Percentiles rank a stretch among this genome's conserved stretches.
phyloP scores from a whole-genome alignment of 2,329 filamentous ascomycete genomes.

The Epichloe hybrida region DNA sequence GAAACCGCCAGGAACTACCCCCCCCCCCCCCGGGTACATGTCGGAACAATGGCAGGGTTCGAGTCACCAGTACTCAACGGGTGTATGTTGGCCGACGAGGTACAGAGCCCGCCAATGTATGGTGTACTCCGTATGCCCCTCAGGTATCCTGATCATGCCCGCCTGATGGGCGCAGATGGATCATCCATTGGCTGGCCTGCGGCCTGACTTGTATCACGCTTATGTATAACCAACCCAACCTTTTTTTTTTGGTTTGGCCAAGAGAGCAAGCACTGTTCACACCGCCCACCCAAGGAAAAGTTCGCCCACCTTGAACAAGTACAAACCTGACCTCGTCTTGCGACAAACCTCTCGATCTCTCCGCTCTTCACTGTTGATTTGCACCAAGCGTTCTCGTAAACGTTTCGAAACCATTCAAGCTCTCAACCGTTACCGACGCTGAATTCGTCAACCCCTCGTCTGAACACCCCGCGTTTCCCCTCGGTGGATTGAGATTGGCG shows the following conservation, averaged over 20 bases:
- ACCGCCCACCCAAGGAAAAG: slow-evolving; percentile 4
- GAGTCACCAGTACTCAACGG: not conserved
- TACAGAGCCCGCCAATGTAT: not conserved
- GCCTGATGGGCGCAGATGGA: not conserved
- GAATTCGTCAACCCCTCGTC: not conserved
- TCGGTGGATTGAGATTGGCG: slow-evolving; percentile 2
- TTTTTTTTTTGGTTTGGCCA: not conserved
- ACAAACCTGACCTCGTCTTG: not conserved
- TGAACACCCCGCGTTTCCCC: slow-evolving; percentile 1
- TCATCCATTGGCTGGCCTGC: not conserved
- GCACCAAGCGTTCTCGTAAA: not conserved
- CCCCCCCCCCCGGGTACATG: not conserved
- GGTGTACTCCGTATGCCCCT: not conserved
- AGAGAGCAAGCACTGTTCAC: not conserved
- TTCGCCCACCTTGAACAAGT: not conserved
- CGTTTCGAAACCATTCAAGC: not conserved
- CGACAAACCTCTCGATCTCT: not conserved
- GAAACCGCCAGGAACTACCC: not conserved
- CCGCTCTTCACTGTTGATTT: not conserved
- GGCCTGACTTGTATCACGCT: not conserved
- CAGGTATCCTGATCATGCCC: not conserved
- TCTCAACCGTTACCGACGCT: not conserved
- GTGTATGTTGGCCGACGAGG: not conserved
- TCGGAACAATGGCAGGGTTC: not conserved
- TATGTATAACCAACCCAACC: not conserved